Conservation (phyloP, 2,329 filamentous ascomycete genomes). For the Eutypella sp. region DNA sequence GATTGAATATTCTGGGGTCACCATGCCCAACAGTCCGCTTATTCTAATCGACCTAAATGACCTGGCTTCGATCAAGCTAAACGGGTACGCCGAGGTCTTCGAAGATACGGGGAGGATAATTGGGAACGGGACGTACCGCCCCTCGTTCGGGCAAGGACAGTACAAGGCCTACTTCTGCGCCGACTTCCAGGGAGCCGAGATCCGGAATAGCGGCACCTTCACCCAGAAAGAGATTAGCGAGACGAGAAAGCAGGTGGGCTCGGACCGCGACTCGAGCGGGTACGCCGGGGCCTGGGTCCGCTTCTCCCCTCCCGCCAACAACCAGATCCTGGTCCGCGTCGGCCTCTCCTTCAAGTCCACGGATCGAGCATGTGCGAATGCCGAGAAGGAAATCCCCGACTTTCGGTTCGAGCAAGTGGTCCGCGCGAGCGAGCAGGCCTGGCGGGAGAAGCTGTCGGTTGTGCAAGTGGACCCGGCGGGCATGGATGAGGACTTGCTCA, state of each 20-base stretch:
- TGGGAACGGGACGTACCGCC: constrained; percentile 54
- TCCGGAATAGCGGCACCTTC: constrained; percentile 55
- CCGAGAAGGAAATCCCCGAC: constrained; percentile 61
- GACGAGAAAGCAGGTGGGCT: constrained; percentile 17
- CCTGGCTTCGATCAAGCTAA: constrained; percentile 44
- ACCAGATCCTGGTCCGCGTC: constrained; percentile 61
- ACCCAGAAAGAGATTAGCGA: constrained; percentile 40
- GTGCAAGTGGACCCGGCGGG: constrained; percentile 51
- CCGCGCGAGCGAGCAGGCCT: constrained; percentile 48
- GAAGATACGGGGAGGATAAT: constrained; percentile 47
- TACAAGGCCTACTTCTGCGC: constrained; percentile 58
- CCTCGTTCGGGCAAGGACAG: constrained; percentile 55
- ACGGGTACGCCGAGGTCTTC: constrained; percentile 48
- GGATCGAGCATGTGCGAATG: constrained; percentile 63
- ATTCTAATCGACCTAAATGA: constrained; percentile 58
- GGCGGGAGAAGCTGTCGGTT: constrained; percentile 58
- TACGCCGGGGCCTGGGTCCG: constrained; percentile 57
- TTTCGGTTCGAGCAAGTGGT: constrained; percentile 58
- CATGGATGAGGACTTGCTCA: constrained; percentile 52
- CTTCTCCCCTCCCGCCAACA: constrained; percentile 41
- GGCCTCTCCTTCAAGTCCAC: constrained; percentile 67
- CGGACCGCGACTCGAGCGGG: constrained; percentile 27
- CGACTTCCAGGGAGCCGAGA: constrained; percentile 50
- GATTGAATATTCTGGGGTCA: constrained; percentile 14
- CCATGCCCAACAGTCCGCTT: constrained; percentile 43